Evolutionary conservation across 345 rosid genomes (phyloP).

Genomic region (Diplotaxis tenuifolia): DNA sequence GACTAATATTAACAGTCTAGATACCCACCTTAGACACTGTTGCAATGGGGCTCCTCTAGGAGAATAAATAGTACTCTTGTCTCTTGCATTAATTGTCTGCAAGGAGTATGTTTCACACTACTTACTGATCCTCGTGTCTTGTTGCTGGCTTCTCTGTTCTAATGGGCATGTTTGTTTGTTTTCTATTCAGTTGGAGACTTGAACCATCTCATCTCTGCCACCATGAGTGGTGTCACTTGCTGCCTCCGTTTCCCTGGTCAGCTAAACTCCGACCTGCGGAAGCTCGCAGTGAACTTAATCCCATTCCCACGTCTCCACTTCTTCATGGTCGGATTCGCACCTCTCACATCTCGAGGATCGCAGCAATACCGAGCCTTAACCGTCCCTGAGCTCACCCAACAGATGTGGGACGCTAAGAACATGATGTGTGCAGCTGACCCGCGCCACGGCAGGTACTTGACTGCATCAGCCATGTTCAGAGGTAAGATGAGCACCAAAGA

Average conservation of each 20-base stretch:
- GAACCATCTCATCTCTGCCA: constrained; percentile 73
- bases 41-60: too few species aligned
- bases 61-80: too few species aligned
- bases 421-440: constrained; percentile 90
- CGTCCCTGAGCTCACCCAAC: constrained; percentile 76
- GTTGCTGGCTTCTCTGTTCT: neutral
- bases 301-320: constrained; percentile 78
- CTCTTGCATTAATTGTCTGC: too few species aligned
- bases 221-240: constrained; percentile 82
- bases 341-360: constrained; percentile 72
- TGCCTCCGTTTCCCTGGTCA: constrained; percentile 77
- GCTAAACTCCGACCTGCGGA: constrained; percentile 71
- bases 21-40: too few species aligned
- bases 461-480: constrained; percentile 78
- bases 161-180: neutral
- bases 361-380: constrained; percentile 73
- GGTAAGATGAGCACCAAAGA: constrained; percentile 86
- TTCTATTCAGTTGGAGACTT: constrained; percentile 56
- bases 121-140: neutral
- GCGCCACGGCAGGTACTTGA: constrained; percentile 70
- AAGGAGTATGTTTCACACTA: too few species aligned
- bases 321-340: constrained; percentile 78
- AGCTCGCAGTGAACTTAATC: constrained; percentile 70
- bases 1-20: too few species aligned
- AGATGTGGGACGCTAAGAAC: constrained; percentile 86